phyloP scores from a whole-genome alignment of 2,329 filamentous ascomycete genomes.

The Colletotrichum gloeosporioides region DNA sequence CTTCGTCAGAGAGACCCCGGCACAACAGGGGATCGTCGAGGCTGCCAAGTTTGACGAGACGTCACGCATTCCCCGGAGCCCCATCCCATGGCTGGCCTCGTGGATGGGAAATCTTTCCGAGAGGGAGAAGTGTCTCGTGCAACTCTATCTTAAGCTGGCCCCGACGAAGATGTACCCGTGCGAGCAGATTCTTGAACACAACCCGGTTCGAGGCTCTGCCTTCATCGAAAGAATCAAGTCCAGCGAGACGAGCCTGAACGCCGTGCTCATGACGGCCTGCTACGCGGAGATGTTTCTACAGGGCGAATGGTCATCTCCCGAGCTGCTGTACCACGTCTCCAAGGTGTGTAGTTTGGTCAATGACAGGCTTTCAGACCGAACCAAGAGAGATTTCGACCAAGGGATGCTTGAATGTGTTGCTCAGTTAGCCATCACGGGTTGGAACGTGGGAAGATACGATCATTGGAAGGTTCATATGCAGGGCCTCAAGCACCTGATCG shows the following conservation, averaged over 20 bases:
- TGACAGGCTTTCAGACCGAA: constrained; percentile 16
- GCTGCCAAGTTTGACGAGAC: not conserved
- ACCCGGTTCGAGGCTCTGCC: constrained; percentile 28
- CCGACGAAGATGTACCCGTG: constrained; percentile 37
- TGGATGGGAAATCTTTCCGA: constrained; percentile 12
- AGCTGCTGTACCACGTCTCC: constrained; percentile 28
- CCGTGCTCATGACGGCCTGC: constrained; percentile 34
- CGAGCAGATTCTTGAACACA: constrained; percentile 35
- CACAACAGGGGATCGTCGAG: not conserved
- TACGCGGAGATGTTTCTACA: constrained; percentile 28
- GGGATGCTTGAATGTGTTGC: constrained; percentile 36
- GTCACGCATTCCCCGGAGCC: not conserved
- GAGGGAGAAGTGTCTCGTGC: constrained; percentile 31
- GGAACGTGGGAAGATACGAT: constrained; percentile 33
- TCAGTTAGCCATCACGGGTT: constrained; percentile 28
- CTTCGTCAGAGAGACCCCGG: not conserved
- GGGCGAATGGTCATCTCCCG: constrained; percentile 19
- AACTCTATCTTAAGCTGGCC: constrained; percentile 30
- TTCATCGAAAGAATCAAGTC: constrained; percentile 30
- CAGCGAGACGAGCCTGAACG: constrained; percentile 31
- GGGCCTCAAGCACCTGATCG: constrained; percentile 35
- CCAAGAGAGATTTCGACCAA: constrained; percentile 21
- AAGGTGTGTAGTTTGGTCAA: constrained; percentile 30
- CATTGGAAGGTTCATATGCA: constrained; percentile 44
- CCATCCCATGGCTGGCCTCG: not conserved